phyloP scores from a whole-genome alignment of 2,329 filamentous ascomycete species.

The Pestalotiopsis sp. region DNA sequence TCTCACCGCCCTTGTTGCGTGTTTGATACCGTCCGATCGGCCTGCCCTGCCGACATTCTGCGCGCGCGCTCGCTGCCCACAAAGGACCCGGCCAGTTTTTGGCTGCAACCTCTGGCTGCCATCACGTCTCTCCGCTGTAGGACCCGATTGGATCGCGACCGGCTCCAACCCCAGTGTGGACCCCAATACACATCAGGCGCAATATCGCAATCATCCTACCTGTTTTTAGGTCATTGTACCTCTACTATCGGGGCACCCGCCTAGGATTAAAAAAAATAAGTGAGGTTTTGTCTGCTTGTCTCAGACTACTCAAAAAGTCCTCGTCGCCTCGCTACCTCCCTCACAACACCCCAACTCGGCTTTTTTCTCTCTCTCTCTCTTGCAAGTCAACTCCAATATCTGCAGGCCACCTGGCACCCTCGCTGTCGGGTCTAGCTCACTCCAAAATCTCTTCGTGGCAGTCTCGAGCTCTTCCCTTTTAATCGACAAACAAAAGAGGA shows the following conservation, averaged over 20 bases:
- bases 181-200: constrained; percentile 12
- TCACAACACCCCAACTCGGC: not conserved
- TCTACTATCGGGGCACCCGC: not conserved
- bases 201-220: constrained; percentile 5
- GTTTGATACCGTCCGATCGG: not conserved
- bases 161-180: constrained; percentile 10
- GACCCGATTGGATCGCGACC: constrained; percentile 11
- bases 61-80: not conserved
- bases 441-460: not conserved
- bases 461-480: not conserved
- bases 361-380: not conserved
- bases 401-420: not conserved
- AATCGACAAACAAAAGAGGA: not conserved
- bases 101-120: not conserved
- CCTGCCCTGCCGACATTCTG: not conserved
- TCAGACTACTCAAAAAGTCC: not conserved
- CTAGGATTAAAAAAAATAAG: not conserved
- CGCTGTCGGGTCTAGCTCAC: not conserved
- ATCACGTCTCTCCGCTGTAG: constrained; percentile 11
- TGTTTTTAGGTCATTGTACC: not conserved
- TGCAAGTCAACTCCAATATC: not conserved
- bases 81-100: not conserved
- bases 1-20: not conserved
- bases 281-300: not conserved
- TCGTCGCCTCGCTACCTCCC: not conserved